A percentile compares a stretch with the other conserved stretches of the same genome.
Conservation (phyloP, 441 rosid species). For the Corymbia citriodora region DNA sequence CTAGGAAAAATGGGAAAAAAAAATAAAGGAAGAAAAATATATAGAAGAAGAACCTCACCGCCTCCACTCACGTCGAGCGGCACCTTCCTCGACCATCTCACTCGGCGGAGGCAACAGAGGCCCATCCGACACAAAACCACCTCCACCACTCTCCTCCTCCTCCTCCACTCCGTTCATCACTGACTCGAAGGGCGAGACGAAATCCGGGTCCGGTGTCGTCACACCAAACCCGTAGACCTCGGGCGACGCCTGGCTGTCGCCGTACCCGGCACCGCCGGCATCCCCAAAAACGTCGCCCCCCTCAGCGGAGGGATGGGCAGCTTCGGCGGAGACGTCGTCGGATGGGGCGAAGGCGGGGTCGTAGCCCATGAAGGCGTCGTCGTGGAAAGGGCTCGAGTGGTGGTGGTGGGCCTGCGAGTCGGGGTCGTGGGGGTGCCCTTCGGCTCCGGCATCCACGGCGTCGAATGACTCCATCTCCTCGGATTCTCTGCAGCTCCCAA, state of each 20-base stretch:
- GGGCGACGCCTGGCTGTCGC: conserved; percentile 24
- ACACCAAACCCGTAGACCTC: conserved; percentile 44
- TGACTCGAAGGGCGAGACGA: conserved; percentile 38
- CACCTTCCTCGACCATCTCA: conserved; percentile 76
- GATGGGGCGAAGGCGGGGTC: conserved; percentile 9
- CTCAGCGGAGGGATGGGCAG: conserved; percentile 4
- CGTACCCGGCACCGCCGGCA: background rate
- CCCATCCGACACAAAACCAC: conserved; percentile 40
- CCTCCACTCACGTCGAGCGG: conserved; percentile 79
- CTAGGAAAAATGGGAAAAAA: accelerated
- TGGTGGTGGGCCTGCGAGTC: background rate
- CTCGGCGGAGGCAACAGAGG: conserved; percentile 61
- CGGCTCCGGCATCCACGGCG: conserved; percentile 15
- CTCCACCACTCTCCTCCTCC: conserved; percentile 9
- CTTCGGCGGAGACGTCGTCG: background rate
- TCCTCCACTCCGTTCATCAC: conserved; percentile 9
- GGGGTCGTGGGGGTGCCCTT: background rate
- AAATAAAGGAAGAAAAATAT: background rate
- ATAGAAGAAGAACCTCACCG: conserved; percentile 42
- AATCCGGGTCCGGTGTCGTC: conserved; percentile 33
- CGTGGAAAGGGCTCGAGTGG: background rate
- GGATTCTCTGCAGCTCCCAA: background rate
- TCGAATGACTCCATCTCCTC: conserved; percentile 48
- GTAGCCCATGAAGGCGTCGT: conserved; percentile 15
- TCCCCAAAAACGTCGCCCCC: conserved; percentile 21